Conservation (phyloP, 345 rosid genomes). For the Linum tenue region DNA sequence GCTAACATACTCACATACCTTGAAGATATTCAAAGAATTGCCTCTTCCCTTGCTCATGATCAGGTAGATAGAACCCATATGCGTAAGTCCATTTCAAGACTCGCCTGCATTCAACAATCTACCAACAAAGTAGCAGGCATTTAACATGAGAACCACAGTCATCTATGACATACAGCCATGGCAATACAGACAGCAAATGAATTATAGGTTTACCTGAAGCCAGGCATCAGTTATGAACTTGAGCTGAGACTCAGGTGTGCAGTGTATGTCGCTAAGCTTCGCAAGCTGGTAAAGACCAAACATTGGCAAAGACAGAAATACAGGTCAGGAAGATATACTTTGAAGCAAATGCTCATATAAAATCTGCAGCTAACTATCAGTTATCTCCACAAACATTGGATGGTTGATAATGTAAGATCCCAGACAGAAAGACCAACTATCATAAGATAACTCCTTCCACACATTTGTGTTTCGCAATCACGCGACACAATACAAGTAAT, state of each 20-base stretch:
- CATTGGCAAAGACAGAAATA: slow-evolving; percentile 4
- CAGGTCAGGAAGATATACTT: background rate
- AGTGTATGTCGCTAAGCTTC: slow-evolving; percentile 74
- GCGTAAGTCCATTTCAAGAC: slow-evolving; percentile 98
- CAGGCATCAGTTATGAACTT: slow-evolving; percentile 93
- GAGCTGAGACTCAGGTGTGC: slow-evolving; percentile 89
- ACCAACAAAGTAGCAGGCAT: slow-evolving; percentile 10
- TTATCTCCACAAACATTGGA: too few relatives aligned
- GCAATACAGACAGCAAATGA: background rate
- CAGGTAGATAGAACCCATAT: slow-evolving; percentile 90
- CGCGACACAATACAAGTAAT: too few relatives aligned
- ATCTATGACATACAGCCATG: background rate
- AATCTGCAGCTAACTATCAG: too few relatives aligned
- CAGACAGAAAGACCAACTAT: too few relatives aligned
- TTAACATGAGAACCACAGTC: background rate
- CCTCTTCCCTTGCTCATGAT: slow-evolving; percentile 71
- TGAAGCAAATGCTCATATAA: background rate
- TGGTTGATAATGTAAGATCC: too few relatives aligned
- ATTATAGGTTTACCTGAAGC: slow-evolving; percentile 64
- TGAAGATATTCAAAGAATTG: slow-evolving; percentile 93
- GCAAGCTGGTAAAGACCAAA: slow-evolving; percentile 47
- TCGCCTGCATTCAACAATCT: slow-evolving; percentile 96
- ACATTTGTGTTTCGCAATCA: too few relatives aligned
- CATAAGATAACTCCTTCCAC: too few relatives aligned
- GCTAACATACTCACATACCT: slow-evolving; percentile 36